Evolutionary conservation across 352 stramenopile genomes (phyloP).

Genomic region (Pythium rishiriense): DNA sequence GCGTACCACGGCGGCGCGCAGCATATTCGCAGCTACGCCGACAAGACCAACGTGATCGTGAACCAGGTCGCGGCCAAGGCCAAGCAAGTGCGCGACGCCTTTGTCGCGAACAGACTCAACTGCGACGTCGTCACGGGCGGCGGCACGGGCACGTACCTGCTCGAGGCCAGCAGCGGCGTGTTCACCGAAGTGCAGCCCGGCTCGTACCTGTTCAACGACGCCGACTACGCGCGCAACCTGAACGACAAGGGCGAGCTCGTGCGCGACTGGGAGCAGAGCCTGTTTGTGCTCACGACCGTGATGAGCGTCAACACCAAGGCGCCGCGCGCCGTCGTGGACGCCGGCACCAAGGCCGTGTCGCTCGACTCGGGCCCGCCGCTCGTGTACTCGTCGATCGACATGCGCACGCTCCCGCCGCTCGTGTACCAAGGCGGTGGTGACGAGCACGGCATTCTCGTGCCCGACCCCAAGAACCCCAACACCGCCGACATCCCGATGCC

Average conservation of each 20-base stretch:
- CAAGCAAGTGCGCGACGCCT: slow-evolving; percentile 38
- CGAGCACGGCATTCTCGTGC: slow-evolving; percentile 68
- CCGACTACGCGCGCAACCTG: slow-evolving; percentile 63
- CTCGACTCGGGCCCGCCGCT: slow-evolving; percentile 63
- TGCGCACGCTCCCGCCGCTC: slow-evolving; percentile 37
- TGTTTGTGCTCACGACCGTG: slow-evolving; percentile 74
- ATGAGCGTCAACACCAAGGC: slow-evolving; percentile 52
- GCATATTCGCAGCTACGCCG: slow-evolving; percentile 60
- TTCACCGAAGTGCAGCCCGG: slow-evolving; percentile 81
- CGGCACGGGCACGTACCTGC: slow-evolving; percentile 65
- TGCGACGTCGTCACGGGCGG: slow-evolving; percentile 72
- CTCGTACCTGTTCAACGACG: slow-evolving; percentile 80
- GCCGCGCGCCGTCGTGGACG: slow-evolving; percentile 63
- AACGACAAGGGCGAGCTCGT: slow-evolving; percentile 40
- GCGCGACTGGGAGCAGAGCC: slow-evolving; percentile 54
- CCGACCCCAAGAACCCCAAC: slow-evolving; percentile 1
- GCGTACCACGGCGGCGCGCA: slow-evolving; percentile 73
- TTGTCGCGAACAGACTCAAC: slow-evolving; percentile 33
- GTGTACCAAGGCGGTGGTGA: slow-evolving; percentile 64
- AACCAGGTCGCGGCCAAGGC: slow-evolving; percentile 41
- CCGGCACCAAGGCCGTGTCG: slow-evolving; percentile 71
- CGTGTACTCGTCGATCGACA: slow-evolving; percentile 45
- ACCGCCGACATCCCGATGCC: slow-evolving; percentile 41
- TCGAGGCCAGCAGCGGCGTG: slow-evolving; percentile 57
- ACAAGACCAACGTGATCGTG: slow-evolving; percentile 50